phyloP scores from a whole-genome alignment of 2,329 filamentous ascomycete species.

The Aspergillus pseudoterreus region DNA sequence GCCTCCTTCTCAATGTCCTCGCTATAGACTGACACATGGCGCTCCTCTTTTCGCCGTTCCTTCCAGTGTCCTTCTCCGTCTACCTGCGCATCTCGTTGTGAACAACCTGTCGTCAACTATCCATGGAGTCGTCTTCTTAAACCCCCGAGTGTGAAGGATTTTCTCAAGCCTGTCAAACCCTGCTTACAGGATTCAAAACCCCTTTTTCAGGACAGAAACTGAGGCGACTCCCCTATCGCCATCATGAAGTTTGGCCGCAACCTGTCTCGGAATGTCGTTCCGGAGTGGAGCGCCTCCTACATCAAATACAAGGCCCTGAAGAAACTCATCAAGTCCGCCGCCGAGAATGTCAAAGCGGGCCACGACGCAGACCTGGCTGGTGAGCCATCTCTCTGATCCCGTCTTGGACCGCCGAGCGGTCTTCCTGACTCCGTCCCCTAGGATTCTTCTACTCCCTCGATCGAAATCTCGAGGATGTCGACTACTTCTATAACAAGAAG shows the following conservation, averaged over 20 bases:
- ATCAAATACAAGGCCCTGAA: constrained; percentile 64
- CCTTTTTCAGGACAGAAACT: too few relatives aligned
- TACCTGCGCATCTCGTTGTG: constrained; percentile 4
- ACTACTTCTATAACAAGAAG: constrained; percentile 96
- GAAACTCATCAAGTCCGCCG: constrained; percentile 82
- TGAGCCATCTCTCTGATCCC: constrained; percentile 48
- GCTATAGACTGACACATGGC: constrained; percentile 20
- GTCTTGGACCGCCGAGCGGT: constrained; percentile 8
- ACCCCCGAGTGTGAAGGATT: neutral
- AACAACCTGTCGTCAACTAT: neutral
- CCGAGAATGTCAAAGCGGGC: constrained; percentile 64
- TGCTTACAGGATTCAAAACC: neutral
- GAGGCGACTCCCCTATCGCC: neutral
- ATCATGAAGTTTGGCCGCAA: constrained; percentile 52
- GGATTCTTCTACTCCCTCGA: constrained; percentile 97
- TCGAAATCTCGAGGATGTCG: constrained; percentile 94
- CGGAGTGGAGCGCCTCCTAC: constrained; percentile 49
- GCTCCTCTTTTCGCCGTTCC: constrained; percentile 8
- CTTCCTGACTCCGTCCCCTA: constrained; percentile 42
- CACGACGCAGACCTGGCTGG: constrained; percentile 84
- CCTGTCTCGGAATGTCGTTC: constrained; percentile 47
- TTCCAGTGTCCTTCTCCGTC: constrained; percentile 9
- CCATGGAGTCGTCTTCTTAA: neutral
- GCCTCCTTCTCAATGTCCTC: constrained; percentile 1
- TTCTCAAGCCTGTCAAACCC: neutral